Conservation (phyloP, 805 yeast genomes). For the Ogataea trehalophila region DNA sequence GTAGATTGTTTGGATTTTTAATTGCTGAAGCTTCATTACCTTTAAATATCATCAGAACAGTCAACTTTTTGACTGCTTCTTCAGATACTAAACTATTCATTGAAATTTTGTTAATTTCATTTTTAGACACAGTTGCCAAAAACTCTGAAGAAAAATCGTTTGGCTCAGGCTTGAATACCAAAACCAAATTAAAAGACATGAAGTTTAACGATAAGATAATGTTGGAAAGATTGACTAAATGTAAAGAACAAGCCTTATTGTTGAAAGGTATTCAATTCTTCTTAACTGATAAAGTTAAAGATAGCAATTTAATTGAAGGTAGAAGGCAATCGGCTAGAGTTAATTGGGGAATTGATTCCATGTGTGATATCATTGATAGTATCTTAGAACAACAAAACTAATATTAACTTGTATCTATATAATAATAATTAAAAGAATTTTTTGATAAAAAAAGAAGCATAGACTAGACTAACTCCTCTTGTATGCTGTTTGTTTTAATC, state of each 20-base stretch:
- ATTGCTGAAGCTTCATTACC: conserved; percentile 71
- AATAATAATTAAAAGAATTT: background rate
- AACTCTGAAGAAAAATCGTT: conserved; percentile 47
- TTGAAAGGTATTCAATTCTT: conserved; percentile 66
- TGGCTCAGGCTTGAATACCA: conserved; percentile 37
- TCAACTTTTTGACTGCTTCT: conserved; percentile 65
- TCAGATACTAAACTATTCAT: conserved; percentile 61
- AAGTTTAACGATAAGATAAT: conserved; percentile 31
- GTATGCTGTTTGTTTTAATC: too few species aligned
- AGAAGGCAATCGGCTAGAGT: conserved; percentile 52
- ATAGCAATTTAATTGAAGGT: conserved; percentile 46
- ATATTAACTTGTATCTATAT: background rate
- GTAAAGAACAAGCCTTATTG: conserved; percentile 53
- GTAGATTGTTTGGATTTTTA: conserved; percentile 73
- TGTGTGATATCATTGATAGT: conserved; percentile 50
- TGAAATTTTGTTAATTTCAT: conserved; percentile 66
- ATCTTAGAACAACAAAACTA: conserved; percentile 10
- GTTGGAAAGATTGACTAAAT: conserved; percentile 38
- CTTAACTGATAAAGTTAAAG: conserved; percentile 41
- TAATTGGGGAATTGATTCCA: conserved; percentile 60
- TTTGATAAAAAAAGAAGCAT: too few species aligned
- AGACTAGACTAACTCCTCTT: too few species aligned
- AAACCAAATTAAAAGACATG: conserved; percentile 24
- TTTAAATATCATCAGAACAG: conserved; percentile 64
- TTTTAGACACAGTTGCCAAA: conserved; percentile 61